Conservation (phyloP, 192 early-diverging fungal genomes). For the Backusella luteola region DNA sequence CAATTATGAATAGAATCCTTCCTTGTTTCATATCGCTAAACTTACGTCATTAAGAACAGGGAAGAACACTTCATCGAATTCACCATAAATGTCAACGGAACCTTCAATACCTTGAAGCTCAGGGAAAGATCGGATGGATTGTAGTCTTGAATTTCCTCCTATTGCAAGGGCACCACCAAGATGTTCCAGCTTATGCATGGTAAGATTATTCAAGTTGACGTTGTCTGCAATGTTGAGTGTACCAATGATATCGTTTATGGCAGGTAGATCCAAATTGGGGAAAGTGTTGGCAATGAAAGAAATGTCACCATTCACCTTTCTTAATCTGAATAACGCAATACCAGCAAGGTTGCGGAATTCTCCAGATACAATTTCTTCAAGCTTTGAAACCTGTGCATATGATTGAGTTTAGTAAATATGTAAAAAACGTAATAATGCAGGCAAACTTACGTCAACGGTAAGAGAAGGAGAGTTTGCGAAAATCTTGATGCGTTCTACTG, state of each 20-base stretch:
- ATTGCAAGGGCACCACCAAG: conserved; percentile 66
- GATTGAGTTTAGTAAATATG: neutral
- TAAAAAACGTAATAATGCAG: neutral
- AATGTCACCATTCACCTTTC: conserved; percentile 51
- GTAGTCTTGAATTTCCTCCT: conserved; percentile 61
- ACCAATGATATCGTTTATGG: conserved; percentile 45
- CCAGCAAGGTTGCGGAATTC: conserved; percentile 56
- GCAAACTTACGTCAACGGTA: conserved; percentile 12
- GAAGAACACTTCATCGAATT: conserved; percentile 56
- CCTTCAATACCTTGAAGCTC: conserved; percentile 57
- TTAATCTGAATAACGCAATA: conserved; percentile 45
- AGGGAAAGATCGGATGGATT: conserved; percentile 51
- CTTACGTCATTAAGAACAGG: conserved; percentile 37
- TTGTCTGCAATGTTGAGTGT: conserved; percentile 62
- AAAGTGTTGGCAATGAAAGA: conserved; percentile 61
- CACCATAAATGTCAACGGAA: conserved; percentile 55
- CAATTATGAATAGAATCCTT: neutral
- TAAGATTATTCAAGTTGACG: conserved; percentile 48
- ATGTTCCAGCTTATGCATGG: conserved; percentile 50
- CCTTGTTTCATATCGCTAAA: neutral
- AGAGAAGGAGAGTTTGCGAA: conserved; percentile 26
- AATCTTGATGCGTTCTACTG: conserved; percentile 10
- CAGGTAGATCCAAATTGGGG: conserved; percentile 45
- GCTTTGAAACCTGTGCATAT: neutral
- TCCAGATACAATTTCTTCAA: conserved; percentile 46